phyloP scores from a whole-genome alignment of 495 filamentous ascomycete genomes.

The Penicillium longicatenatum region DNA sequence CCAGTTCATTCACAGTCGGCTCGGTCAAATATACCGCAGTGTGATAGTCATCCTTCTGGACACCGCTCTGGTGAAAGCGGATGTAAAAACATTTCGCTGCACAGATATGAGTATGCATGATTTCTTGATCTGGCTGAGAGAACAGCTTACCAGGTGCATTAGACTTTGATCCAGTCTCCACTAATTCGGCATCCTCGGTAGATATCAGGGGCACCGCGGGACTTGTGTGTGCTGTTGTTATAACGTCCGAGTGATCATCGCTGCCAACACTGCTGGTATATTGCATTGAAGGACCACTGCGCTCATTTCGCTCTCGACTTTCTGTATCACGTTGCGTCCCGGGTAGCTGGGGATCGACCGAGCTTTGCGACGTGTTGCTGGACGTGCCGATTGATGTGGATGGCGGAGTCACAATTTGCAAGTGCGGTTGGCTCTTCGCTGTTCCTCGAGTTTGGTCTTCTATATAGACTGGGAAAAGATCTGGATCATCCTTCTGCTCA shows the following conservation, averaged over 20 bases:
- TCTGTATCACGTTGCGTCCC: not conserved
- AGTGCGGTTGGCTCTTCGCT: not conserved
- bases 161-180: not conserved
- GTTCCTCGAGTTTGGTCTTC: not conserved
- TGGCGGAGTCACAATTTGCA: not conserved
- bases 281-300: not conserved
- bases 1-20: not conserved
- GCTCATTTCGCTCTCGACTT: not conserved
- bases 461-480: slow-evolving; percentile 1
- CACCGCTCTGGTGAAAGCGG: not conserved
- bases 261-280: not conserved
- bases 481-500: slow-evolving; percentile 7
- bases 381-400: not conserved
- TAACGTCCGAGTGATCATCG: not conserved
- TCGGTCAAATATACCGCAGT: not conserved
- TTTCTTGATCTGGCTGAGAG: not conserved
- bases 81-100: not conserved
- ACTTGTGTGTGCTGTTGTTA: not conserved
- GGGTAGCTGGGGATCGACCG: not conserved
- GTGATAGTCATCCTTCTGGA: not conserved
- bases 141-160: not conserved
- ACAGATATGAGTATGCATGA: not conserved
- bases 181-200: not conserved
- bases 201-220: not conserved
- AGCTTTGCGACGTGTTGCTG: not conserved